Conservation (phyloP, 768 basidiomycete species). For the Termitomyces sp. region DNA sequence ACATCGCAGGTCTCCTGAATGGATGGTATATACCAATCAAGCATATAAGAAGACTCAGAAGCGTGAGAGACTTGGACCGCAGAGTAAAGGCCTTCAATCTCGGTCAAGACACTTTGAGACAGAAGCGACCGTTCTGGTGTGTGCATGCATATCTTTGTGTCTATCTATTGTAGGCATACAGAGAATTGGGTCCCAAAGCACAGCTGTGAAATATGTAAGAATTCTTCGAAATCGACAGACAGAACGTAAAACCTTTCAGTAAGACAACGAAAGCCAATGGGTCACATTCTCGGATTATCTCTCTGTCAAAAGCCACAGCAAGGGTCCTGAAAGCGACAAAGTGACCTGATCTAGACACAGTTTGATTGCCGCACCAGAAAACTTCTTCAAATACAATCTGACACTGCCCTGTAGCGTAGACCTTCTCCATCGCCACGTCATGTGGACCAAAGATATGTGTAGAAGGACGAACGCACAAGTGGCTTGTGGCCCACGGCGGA, state of each 20-base stretch:
- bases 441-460: too few relatives aligned
- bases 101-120: background rate
- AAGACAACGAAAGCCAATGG: too few relatives aligned
- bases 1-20: background rate
- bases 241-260: background rate
- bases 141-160: background rate
- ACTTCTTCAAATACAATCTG: background rate
- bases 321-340: background rate
- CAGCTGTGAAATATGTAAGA: too few relatives aligned
- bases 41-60: background rate
- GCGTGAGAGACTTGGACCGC: too few relatives aligned
- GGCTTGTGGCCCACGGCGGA: too few relatives aligned
- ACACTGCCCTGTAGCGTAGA: background rate
- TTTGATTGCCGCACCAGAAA: background rate
- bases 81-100: too few relatives aligned
- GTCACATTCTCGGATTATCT: too few relatives aligned
- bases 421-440: too few relatives aligned
- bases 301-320: too few relatives aligned
- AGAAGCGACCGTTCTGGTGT: background rate
- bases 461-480: too few relatives aligned
- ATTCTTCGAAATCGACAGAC: background rate
- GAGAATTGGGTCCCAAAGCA: too few relatives aligned
- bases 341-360: background rate
- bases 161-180: too few relatives aligned
- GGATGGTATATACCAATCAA: background rate